Evolutionary conservation across 805 yeast species (phyloP).

Genomic region (Helenozyma baotianmanensis): DNA sequence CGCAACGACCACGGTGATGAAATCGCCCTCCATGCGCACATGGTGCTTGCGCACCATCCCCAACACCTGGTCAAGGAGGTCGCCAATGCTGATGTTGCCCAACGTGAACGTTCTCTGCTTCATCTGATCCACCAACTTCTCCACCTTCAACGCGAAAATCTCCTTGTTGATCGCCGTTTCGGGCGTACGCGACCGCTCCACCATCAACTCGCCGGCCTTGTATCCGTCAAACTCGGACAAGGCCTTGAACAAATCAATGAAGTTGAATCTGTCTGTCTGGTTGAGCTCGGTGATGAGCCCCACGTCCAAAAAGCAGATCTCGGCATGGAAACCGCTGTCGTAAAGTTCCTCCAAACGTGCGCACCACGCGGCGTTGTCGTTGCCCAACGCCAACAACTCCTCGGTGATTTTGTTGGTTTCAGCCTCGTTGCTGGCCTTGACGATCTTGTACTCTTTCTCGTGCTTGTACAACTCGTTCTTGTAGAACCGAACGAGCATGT

Average conservation of each 20-base stretch:
- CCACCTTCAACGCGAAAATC: conserved; percentile 82
- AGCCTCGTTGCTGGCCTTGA: conserved; percentile 39
- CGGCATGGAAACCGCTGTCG: conserved; percentile 67
- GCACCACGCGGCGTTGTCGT: conserved; percentile 41
- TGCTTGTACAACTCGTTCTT: conserved; percentile 43
- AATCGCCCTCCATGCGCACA: conserved; percentile 97
- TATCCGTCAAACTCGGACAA: conserved; percentile 91
- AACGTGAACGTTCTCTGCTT: conserved; percentile 86
- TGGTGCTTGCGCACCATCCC: conserved; percentile 91
- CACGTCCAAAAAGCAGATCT: conserved; percentile 85
- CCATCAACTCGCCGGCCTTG: conserved; percentile 91
- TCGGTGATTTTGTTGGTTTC: conserved; percentile 45
- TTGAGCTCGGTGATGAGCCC: conserved; percentile 91
- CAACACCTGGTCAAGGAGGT: conserved; percentile 78
- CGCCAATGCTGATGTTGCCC: conserved; percentile 90
- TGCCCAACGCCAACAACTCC: conserved; percentile 32
- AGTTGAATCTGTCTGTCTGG: conserved; percentile 71
- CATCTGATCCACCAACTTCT: conserved; percentile 72
- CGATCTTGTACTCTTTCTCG: conserved; percentile 38
- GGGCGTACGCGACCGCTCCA: conserved; percentile 91
- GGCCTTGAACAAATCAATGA: conserved; percentile 84
- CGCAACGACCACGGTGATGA: conserved; percentile 92
- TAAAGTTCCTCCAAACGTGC: conserved; percentile 42
- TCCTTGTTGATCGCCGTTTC: conserved; percentile 84
- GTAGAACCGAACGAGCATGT: conserved; percentile 72